These are phyloP conservation scores for Solanum pimpinellifolium DNA, from an alignment of 257 asterid species.

Conservation along the genomic window DNA sequence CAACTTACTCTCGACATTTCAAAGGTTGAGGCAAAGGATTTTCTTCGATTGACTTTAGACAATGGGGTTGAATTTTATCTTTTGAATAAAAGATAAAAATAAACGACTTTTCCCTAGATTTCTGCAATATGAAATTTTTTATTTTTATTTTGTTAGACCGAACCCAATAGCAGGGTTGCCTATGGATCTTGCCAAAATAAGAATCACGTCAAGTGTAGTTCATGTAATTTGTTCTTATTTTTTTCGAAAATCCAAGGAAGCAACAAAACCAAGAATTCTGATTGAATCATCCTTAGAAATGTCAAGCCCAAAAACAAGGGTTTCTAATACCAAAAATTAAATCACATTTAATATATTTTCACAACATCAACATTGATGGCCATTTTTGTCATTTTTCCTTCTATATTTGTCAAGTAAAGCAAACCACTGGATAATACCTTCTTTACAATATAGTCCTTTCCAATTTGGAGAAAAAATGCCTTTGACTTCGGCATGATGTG, in stretches of 20 bases:
- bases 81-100: too few relatives aligned
- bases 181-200: background rate
- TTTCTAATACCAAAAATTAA: too few relatives aligned
- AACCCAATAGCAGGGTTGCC: background rate
- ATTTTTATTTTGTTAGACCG: background rate
- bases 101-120: background rate
- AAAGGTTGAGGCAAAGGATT: background rate
- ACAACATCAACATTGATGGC: too few relatives aligned
- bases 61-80: background rate
- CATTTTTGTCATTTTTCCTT: background rate
- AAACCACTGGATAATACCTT: background rate
- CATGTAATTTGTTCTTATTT: fast-evolving
- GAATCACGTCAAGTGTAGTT: background rate
- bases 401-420: too few relatives aligned
- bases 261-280: too few relatives aligned
- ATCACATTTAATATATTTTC: too few relatives aligned
- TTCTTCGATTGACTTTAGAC: too few relatives aligned
- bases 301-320: background rate
- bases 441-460: background rate
- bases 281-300: too few relatives aligned
- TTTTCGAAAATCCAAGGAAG: too few relatives aligned
- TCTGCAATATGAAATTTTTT: too few relatives aligned
- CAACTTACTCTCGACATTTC: too few relatives aligned
- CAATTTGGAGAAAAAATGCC: too few relatives aligned
- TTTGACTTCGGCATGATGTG: background rate